Conservation (phyloP, 1,284 basidiomycete species). For the Takashimella koratensis region DNA sequence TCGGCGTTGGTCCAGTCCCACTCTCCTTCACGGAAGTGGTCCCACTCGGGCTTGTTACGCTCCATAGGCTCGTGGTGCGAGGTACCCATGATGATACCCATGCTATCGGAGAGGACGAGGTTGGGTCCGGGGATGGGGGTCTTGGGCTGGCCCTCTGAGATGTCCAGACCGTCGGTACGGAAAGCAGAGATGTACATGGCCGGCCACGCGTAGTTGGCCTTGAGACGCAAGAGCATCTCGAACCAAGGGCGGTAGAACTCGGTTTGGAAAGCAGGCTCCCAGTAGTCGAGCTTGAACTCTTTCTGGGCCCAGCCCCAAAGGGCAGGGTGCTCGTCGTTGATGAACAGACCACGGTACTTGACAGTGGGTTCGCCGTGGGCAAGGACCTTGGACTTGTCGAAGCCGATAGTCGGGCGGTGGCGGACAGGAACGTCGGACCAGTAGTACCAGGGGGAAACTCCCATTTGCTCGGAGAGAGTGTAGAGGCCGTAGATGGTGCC, state of each 20-base stretch:
- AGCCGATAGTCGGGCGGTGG: conserved; percentile 54
- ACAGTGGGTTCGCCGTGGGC: conserved; percentile 65
- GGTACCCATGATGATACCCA: conserved; percentile 64
- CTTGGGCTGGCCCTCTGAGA: conserved; percentile 5
- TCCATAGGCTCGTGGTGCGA: conserved; percentile 46
- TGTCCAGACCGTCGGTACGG: conserved; percentile 57
- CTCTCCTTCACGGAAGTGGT: conserved; percentile 11
- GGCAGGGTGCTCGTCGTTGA: conserved; percentile 64
- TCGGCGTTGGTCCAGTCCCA: conserved; percentile 18
- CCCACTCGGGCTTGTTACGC: conserved; percentile 36
- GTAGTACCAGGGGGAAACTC: conserved; percentile 47
- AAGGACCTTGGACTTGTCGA: conserved; percentile 54
- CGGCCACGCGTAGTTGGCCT: conserved; percentile 65
- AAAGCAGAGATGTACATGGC: conserved; percentile 50
- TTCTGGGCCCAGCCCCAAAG: conserved; percentile 57
- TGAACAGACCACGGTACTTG: conserved; percentile 62
- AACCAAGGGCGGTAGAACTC: conserved; percentile 58
- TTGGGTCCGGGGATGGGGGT: conserved; percentile 49
- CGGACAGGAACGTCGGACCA: conserved; percentile 65
- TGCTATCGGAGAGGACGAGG: conserved; percentile 60
- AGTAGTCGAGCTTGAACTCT: conserved; percentile 59
- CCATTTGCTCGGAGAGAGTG: conserved; percentile 68
- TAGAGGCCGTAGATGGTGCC: conserved; percentile 64
- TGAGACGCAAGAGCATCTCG: conserved; percentile 64
- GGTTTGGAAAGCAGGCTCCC: conserved; percentile 36